Evolutionary conservation across 805 yeast genomes (phyloP).

Genomic region (Candida maltosa): DNA sequence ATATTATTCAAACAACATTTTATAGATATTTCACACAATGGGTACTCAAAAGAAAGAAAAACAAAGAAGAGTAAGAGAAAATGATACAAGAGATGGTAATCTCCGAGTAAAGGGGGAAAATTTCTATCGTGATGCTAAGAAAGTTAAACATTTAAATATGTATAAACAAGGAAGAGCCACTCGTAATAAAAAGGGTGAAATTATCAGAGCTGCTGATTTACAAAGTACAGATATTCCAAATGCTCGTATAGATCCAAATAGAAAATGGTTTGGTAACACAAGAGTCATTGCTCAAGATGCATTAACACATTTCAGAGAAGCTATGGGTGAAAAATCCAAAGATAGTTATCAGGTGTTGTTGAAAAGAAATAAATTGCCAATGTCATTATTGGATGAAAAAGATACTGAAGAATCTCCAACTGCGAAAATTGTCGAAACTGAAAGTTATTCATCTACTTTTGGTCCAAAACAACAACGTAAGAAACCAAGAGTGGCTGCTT

Average conservation of each 20-base stretch:
- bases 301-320: conserved; percentile 87
- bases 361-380: conserved; percentile 88
- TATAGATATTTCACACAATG: conserved; percentile 43
- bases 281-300: conserved; percentile 98
- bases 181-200: conserved; percentile 83
- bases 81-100: conserved; percentile 82
- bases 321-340: conserved; percentile 79
- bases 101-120: conserved; percentile 95
- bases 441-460: conserved; percentile 74
- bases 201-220: conserved; percentile 80
- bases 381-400: conserved; percentile 89
- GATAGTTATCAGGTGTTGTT: conserved; percentile 84
- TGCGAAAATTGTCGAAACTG: conserved; percentile 83
- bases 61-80: conserved; percentile 79
- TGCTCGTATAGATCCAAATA: conserved; percentile 93
- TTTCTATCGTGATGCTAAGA: conserved; percentile 91
- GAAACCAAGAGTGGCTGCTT: conserved; percentile 76
- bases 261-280: conserved; percentile 97
- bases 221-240: conserved; percentile 85
- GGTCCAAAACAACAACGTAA: conserved; percentile 96
- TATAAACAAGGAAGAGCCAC: conserved; percentile 88
- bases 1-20: not conserved
- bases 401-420: conserved; percentile 74
- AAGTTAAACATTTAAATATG: conserved; percentile 87
- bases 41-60: conserved; percentile 93